Conservation (phyloP, 345 rosid species). For the Geranium rotundifolium region DNA sequence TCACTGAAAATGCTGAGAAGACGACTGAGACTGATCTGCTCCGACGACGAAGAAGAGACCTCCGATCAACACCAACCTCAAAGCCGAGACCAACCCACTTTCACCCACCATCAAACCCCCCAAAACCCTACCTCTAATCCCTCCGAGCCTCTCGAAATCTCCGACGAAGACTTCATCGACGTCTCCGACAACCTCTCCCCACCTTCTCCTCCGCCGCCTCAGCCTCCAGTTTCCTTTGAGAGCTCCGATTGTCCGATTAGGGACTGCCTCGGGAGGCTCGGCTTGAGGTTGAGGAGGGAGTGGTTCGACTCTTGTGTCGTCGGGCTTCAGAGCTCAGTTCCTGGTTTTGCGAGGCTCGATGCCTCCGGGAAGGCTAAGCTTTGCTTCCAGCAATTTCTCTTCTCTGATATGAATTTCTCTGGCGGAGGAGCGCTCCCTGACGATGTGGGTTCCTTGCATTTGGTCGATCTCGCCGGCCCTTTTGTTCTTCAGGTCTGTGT, state of each 20-base stretch:
- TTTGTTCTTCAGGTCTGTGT: slow-evolving; percentile 67
- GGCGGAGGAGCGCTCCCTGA: slow-evolving; percentile 77
- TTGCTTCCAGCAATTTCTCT: slow-evolving; percentile 60
- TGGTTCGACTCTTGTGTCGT: slow-evolving; percentile 58
- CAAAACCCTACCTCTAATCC: slow-evolving; percentile 17
- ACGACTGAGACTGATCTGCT: slow-evolving; percentile 35
- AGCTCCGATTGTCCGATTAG: slow-evolving; percentile 26
- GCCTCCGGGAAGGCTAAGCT: slow-evolving; percentile 53
- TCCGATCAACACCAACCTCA: neutral
- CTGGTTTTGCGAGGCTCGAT: slow-evolving; percentile 28
- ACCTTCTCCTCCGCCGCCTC: slow-evolving; percentile 23
- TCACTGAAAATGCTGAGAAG: slow-evolving; percentile 36
- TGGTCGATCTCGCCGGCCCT: slow-evolving; percentile 71
- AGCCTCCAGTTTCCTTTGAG: slow-evolving; percentile 15
- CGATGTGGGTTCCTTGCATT: slow-evolving; percentile 53
- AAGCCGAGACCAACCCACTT: too few relatives aligned
- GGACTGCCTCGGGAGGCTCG: slow-evolving; percentile 38
- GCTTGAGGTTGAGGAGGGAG: slow-evolving; percentile 47
- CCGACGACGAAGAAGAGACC: slow-evolving; percentile 42
- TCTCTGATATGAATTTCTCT: slow-evolving; percentile 67
- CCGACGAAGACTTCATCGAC: slow-evolving; percentile 54
- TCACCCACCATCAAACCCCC: slow-evolving; percentile 6
- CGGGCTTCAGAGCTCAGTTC: slow-evolving; percentile 36
- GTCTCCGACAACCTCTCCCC: slow-evolving; percentile 35
- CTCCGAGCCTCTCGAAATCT: slow-evolving; percentile 20